Base-by-base conservation (phyloP, 2,329 filamentous ascomycete species). In the Drechslera avenae region DNA sequence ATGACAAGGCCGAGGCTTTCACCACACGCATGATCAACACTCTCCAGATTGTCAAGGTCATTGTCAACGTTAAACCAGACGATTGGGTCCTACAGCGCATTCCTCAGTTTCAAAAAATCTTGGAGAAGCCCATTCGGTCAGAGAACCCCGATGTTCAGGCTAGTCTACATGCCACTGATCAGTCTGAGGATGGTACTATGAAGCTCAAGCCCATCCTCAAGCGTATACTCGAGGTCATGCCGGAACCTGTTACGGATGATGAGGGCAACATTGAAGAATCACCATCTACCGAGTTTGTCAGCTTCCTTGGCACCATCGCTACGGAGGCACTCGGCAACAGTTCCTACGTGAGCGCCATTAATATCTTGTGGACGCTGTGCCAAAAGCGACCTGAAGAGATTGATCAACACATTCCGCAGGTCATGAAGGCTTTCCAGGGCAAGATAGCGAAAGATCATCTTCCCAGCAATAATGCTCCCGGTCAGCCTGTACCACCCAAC, bases 401-500 rank as follows among this genome's bases (percentile, higher is more conserved):
- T 55, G 94, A 99, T 71, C 83, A 90, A 52, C 94, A 99, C 67
- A 91, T 97, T 46, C 79, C 83, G 3, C 85, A 88, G 21, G 80
- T 99, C 35, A 96, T 99, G 88, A 97, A 96, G 73, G 91, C 90
- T 0, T 83, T 99, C 62, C 93, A 96, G 63, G 84, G 85, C 41
- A 97, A 97, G 75, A 83, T 99, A 60, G 92, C 92, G 0, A 88
- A 94, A 62, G 94, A 99, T 59, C 94, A 99, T 73, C 88, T 99
- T 50, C 72, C 90, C 83, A 54, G 81, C 79, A 53, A 79, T 85
- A 63, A 76, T 73, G 70, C 68, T 34, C 64, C 65, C 28, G 74
- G 67, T 12, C 70, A 73, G 37, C 55, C 57, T 19, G 58, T 51
- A 14, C 62, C 66, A 21, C 66, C 69, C 23, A 59, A 55, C 14